A percentile compares a stretch with the other conserved stretches of the same genome.
Conservation (phyloP, 257 asterid genomes). For the Solanum tarijense region DNA sequence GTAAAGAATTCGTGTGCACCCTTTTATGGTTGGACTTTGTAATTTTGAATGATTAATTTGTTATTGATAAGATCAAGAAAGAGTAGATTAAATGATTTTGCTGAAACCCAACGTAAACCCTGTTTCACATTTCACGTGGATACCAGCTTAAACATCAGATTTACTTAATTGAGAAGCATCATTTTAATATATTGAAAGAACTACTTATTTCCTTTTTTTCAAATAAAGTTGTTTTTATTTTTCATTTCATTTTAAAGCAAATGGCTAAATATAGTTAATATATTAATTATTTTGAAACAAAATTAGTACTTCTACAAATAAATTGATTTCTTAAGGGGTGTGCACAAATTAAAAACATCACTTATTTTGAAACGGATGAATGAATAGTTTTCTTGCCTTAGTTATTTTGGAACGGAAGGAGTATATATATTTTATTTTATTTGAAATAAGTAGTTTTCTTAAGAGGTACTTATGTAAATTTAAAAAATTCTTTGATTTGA, state of each 20-base stretch:
- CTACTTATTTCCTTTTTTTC: neutral
- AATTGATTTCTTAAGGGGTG: neutral
- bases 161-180: neutral
- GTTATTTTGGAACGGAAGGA: too few relatives aligned
- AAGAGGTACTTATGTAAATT: too few relatives aligned
- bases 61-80: neutral
- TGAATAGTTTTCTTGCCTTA: too few relatives aligned
- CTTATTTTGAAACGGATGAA: too few relatives aligned
- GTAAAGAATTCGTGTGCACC: neutral
- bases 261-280: too few relatives aligned
- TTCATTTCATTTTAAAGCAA: too few relatives aligned
- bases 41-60: neutral
- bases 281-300: too few relatives aligned
- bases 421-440: too few relatives aligned
- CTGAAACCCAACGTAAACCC: neutral
- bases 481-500: accelerated
- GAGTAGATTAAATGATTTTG: neutral
- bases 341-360: neutral
- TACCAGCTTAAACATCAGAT: neutral
- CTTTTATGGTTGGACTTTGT: neutral
- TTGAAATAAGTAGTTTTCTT: too few relatives aligned
- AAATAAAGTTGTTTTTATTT: neutral
- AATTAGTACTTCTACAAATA: too few relatives aligned
- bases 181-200: neutral
- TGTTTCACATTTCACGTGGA: neutral